Evolutionary conservation across 495 filamentous ascomycete genomes (phyloP).

Genomic region (Aspergillus biplanus): DNA sequence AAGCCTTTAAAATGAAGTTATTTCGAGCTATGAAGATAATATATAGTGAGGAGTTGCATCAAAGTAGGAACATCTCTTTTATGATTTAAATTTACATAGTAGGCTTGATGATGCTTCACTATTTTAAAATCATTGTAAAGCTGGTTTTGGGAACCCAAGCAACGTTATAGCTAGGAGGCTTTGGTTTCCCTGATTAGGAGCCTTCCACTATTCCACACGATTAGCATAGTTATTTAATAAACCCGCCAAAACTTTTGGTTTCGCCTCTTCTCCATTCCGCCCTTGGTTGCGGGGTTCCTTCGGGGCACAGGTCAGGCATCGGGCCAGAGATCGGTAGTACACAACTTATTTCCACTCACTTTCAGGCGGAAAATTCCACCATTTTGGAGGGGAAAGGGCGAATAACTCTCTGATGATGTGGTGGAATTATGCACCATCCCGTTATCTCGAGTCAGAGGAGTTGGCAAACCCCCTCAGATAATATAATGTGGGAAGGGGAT

Average conservation of each 20-base stretch:
- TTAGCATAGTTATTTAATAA: neutral
- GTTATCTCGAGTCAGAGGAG: neutral
- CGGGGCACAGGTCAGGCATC: constrained; percentile 6
- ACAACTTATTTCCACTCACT: constrained; percentile 3
- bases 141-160: too few species aligned
- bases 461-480: neutral
- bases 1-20: too few species aligned
- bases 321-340: constrained; percentile 14
- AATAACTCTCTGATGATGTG: neutral
- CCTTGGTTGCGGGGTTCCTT: constrained; percentile 13
- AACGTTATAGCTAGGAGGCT: too few species aligned
- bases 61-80: too few species aligned
- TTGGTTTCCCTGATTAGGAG: too few species aligned
- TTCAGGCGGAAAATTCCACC: neutral
- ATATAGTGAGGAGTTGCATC: too few species aligned
- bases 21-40: too few species aligned
- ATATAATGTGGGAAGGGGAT: neutral
- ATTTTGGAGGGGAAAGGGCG: neutral
- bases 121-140: too few species aligned
- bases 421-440: neutral
- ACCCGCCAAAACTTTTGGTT: neutral
- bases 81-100: too few species aligned
- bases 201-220: too few species aligned
- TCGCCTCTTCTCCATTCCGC: constrained; percentile 1
- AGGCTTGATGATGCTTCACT: too few species aligned